Evolutionary conservation across 78 protist genomes (phyloP).

Genomic region (Protostelium mycophagum): DNA sequence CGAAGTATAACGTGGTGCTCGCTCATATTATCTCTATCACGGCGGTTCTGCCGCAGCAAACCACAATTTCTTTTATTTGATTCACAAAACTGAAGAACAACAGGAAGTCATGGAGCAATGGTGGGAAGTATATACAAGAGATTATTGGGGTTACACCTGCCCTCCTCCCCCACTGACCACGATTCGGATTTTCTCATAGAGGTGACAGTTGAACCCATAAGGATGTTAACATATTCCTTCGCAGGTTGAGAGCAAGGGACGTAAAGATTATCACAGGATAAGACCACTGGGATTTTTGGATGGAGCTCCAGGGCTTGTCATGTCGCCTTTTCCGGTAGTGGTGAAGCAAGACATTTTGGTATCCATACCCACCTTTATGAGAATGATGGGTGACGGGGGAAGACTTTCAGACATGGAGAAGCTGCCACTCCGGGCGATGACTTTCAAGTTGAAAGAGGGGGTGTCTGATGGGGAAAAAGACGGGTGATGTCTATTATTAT

Average conservation of each 20-base stretch:
- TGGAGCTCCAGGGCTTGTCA: slow-evolving; percentile 37
- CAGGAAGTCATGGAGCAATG: neutral
- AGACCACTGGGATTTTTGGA: slow-evolving; percentile 54
- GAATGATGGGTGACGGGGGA: neutral
- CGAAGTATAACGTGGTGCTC: too few relatives aligned
- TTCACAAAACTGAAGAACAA: neutral
- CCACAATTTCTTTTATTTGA: too few relatives aligned
- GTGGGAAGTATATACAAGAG: slow-evolving; percentile 16
- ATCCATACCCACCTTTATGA: slow-evolving; percentile 49
- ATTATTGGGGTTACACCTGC: neutral
- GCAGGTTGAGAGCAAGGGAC: neutral
- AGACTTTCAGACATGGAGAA: slow-evolving; percentile 20
- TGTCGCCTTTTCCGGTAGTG: slow-evolving; percentile 46
- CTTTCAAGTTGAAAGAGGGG: slow-evolving; percentile 5
- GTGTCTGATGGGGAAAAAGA: neutral
- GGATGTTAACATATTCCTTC: neutral
- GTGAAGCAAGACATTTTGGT: slow-evolving; percentile 56
- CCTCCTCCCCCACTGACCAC: neutral
- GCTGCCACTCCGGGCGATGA: slow-evolving; percentile 5
- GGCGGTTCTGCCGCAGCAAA: too few relatives aligned
- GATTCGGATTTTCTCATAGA: neutral
- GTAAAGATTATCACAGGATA: neutral
- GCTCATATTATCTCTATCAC: too few relatives aligned
- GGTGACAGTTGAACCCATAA: too few relatives aligned
- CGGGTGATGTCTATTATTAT: too few relatives aligned